Base-by-base conservation (phyloP, 129 eudicot species). In the Cynara cardunculus region DNA sequence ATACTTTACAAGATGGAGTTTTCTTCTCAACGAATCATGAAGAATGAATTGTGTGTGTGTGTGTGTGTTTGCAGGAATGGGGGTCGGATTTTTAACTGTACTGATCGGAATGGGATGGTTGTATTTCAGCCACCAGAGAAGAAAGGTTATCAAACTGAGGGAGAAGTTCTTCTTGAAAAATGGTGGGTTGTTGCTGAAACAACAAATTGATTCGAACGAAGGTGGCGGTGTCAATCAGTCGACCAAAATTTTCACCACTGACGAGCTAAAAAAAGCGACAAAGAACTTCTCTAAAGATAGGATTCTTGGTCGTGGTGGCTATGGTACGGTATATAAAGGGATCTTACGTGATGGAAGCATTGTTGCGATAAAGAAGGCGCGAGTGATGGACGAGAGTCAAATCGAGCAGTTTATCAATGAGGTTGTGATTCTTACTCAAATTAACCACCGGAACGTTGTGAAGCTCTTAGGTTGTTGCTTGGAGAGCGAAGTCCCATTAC, bases 341-440 rank as follows among this genome's bases (percentile, higher is more conserved):
- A 37, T 37, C 46, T 73, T 86, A 31, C 79, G 84, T 4, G 84
- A 86, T 25, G 34, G 71, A 26, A 73, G 78, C 6, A 6, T 79
- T 1, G 86, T 86, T 3, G 89, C 89, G 2, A 86, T 86, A n/a
- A 86, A 86, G 70, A 82, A 79, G 13, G 8, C 46, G 9, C 46
- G 46, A 37, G 46, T 37, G 9, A 37, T 37, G 46, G 46, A 37
- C 13, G 70, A 64, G 25, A 70, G 81, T 64, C 89, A 86, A 28
- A 77, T 82, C 12, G 89, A 86, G 53, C 85, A 82, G 11, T 86
- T 86, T 83, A 79, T 86, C 75, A 86, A 86, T 13, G 89, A 86
- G 56, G 78, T 86, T 37, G 46, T 37, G 12, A 37, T 37, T 37
- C 46, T 37, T 37, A 37, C 46, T 8, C 46, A 37, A 37, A 37